Conservation (phyloP, 352 stramenopile genomes). For the Phytophthora ramorum region DNA sequence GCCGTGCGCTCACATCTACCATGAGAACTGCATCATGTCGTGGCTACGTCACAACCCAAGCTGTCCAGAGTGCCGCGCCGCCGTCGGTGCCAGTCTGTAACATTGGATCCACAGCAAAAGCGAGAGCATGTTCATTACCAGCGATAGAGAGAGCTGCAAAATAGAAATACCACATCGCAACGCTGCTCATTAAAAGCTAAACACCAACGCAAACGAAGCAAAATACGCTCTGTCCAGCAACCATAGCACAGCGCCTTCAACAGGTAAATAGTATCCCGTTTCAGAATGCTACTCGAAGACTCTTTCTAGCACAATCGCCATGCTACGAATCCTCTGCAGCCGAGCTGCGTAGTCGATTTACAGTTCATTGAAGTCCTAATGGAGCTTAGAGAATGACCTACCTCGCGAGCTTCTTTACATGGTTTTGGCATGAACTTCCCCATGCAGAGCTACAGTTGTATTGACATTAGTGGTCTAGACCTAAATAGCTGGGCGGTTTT, state of each 20-base stretch:
- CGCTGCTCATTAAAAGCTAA: not conserved
- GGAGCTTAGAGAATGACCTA: too few species aligned
- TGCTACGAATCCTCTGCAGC: too few species aligned
- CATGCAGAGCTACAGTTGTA: not conserved
- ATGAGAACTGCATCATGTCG: constrained; percentile 76
- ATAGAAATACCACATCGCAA: not conserved
- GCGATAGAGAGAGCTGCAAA: constrained; percentile 13
- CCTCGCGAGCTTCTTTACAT: too few species aligned
- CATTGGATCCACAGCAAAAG: not conserved
- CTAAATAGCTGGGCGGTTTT: not conserved
- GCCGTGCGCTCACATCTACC: constrained; percentile 62
- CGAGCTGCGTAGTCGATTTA: too few species aligned
- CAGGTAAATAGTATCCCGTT: too few species aligned
- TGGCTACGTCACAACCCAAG: constrained; percentile 67
- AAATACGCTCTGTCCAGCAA: not conserved
- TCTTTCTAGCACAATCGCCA: too few species aligned
- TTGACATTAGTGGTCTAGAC: not conserved
- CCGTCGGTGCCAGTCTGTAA: constrained; percentile 33
- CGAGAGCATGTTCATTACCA: not conserved
- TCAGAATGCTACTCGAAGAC: too few species aligned
- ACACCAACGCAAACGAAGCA: not conserved
- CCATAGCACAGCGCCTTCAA: too few species aligned
- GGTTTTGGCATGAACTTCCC: too few species aligned
- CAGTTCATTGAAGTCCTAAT: too few species aligned
- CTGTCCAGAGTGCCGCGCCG: constrained; percentile 64